Evolutionary conservation across 768 basidiomycete genomes (phyloP).

Genomic region (Suillus decipiens): DNA sequence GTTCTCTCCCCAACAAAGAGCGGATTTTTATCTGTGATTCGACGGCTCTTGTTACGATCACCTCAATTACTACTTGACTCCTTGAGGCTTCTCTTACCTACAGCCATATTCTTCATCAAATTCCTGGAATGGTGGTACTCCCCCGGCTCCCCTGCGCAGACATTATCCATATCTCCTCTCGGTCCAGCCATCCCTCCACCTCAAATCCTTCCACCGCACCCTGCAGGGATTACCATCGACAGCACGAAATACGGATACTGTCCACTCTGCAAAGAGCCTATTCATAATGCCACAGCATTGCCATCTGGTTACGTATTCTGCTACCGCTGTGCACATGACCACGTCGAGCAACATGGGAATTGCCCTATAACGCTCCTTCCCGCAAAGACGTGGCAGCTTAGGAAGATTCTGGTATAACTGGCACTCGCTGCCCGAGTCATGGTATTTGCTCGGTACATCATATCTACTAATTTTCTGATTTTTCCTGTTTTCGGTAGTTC

Average conservation of each 20-base stretch:
- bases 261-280: slow-evolving; percentile 70
- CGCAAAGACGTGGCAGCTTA: slow-evolving; percentile 75
- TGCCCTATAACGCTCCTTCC: slow-evolving; percentile 89
- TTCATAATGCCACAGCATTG: slow-evolving; percentile 86
- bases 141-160: slow-evolving; percentile 81
- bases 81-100: slow-evolving; percentile 76
- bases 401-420: slow-evolving; percentile 76
- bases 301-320: slow-evolving; percentile 96
- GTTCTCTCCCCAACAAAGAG: slow-evolving; percentile 26
- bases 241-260: slow-evolving; percentile 75
- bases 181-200: slow-evolving; percentile 80
- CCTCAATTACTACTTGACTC: slow-evolving; percentile 76
- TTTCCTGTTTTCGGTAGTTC: background rate
- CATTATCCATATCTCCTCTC: slow-evolving; percentile 59
- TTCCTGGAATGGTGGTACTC: slow-evolving; percentile 99
- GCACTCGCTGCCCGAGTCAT: slow-evolving; percentile 3
- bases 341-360: slow-evolving; percentile 72
- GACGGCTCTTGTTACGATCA: slow-evolving; percentile 48
- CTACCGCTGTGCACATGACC: slow-evolving; percentile 86
- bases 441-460: background rate
- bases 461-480: background rate
- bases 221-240: slow-evolving; percentile 67
- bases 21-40: slow-evolving; percentile 45
- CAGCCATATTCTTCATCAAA: slow-evolving; percentile 92
- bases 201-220: slow-evolving; percentile 71